Evolutionary conservation across 1,139 yeast species (phyloP).

Genomic region (Zygoascus meyerae): DNA sequence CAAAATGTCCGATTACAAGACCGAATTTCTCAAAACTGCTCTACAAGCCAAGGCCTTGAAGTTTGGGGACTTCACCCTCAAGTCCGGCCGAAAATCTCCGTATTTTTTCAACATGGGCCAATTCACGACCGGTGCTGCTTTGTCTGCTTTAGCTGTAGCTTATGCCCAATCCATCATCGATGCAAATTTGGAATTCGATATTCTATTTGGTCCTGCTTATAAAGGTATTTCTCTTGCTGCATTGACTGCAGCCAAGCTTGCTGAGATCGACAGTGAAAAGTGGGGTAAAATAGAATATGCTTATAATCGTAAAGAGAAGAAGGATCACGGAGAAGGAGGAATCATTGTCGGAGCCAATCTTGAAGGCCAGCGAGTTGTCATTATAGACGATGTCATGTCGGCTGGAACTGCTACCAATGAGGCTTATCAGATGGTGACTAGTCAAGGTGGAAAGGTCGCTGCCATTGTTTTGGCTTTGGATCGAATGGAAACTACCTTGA

Average conservation of each 20-base stretch:
- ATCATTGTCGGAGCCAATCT: constrained; percentile 80
- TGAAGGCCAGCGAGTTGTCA: constrained; percentile 63
- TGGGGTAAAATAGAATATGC: constrained; percentile 47
- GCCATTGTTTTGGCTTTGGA: constrained; percentile 91
- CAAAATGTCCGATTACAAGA: constrained; percentile 46
- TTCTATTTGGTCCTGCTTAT: constrained; percentile 95
- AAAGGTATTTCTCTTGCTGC: constrained; percentile 97
- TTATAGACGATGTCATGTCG: constrained; percentile 95
- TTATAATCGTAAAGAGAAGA: constrained; percentile 61
- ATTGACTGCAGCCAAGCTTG: constrained; percentile 82
- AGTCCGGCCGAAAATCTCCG: constrained; percentile 92
- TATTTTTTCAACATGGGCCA: constrained; percentile 93
- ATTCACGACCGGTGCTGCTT: constrained; percentile 72
- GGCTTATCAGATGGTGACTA: constrained; percentile 73
- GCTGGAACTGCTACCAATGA: constrained; percentile 98
- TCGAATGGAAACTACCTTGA: constrained; percentile 83
- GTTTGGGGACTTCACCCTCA: constrained; percentile 83
- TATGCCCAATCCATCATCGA: constrained; percentile 84
- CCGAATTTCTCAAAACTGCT: constrained; percentile 72
- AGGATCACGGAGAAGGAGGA: constrained; percentile 99
- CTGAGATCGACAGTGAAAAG: constrained; percentile 72
- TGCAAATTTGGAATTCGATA: constrained; percentile 77
- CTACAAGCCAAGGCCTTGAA: constrained; percentile 73
- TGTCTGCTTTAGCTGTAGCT: constrained; percentile 75
- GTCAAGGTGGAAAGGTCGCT: constrained; percentile 65